Conservation (phyloP, 345 rosid genomes). For the Eucalyptus polyanthemos region DNA sequence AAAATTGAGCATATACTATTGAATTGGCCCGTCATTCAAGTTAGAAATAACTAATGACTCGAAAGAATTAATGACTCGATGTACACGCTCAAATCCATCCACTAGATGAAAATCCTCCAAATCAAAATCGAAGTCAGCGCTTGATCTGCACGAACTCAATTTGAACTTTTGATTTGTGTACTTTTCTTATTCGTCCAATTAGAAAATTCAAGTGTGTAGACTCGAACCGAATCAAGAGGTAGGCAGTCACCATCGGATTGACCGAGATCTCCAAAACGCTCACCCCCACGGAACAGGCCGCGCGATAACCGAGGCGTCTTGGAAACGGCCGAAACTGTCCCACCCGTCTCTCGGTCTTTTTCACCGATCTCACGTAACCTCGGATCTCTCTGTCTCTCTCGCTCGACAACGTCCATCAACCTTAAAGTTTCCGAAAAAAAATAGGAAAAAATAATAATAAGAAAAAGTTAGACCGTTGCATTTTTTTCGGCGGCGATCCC, state of each 20-base stretch:
- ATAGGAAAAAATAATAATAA: rapidly evolving
- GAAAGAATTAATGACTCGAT: not conserved
- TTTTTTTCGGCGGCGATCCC: not conserved
- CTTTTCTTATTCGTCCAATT: not conserved
- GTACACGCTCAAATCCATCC: rapidly evolving
- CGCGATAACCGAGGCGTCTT: not conserved
- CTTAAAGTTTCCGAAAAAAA: not conserved
- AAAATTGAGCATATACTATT: too few relatives aligned
- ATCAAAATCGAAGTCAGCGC: not conserved
- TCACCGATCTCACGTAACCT: not conserved
- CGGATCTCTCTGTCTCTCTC: not conserved
- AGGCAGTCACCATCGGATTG: not conserved
- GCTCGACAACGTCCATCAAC: not conserved
- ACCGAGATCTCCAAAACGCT: not conserved
- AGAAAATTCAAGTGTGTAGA: not conserved
- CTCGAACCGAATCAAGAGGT: not conserved
- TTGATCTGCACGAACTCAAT: not conserved
- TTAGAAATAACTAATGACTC: not conserved
- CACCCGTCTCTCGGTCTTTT: not conserved
- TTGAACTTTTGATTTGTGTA: not conserved
- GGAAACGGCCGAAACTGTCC: not conserved
- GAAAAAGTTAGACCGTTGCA: not conserved
- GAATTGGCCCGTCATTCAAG: not conserved
- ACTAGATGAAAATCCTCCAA: rapidly evolving
- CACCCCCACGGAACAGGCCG: not conserved